Conservation (phyloP, 306 rosid species). For the Rosa persica region DNA sequence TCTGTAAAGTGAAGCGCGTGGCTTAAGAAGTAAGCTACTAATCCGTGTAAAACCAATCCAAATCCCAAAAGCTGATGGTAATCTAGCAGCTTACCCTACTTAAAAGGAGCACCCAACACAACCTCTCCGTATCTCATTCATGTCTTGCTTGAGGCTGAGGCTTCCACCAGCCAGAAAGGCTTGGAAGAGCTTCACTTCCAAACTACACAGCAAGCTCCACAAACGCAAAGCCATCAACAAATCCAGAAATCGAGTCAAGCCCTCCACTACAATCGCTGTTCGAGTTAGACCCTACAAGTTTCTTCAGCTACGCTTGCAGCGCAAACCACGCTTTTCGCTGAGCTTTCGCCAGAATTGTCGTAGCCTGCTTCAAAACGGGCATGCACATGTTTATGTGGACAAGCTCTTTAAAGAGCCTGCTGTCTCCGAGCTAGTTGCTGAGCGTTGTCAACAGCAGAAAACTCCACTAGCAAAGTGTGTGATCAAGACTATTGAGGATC, state of each 20-base stretch:
- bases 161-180: conserved; percentile 54
- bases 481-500: background rate
- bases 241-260: conserved; percentile 27
- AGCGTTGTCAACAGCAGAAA: conserved; percentile 17
- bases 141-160: conserved; percentile 51
- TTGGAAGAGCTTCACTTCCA: conserved; percentile 67
- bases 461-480: conserved; percentile 1
- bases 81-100: background rate
- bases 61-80: background rate
- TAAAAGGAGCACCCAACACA: background rate
- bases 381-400: conserved; percentile 52
- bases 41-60: background rate
- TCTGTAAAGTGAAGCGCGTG: background rate
- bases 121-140: conserved; percentile 16
- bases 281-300: conserved; percentile 19
- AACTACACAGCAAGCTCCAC: conserved; percentile 48
- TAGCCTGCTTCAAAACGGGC: background rate
- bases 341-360: background rate
- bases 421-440: conserved; percentile 20
- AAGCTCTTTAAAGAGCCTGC: conserved; percentile 58
- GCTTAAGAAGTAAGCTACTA: conserved; percentile 21
- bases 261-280: background rate
- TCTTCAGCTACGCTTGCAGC: conserved; percentile 23
- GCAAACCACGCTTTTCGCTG: conserved; percentile 20
- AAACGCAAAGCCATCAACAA: conserved; percentile 53